Base-by-base conservation (phyloP, 768 basidiomycete genomes). In the Phylloporus rhodoxanthus region DNA sequence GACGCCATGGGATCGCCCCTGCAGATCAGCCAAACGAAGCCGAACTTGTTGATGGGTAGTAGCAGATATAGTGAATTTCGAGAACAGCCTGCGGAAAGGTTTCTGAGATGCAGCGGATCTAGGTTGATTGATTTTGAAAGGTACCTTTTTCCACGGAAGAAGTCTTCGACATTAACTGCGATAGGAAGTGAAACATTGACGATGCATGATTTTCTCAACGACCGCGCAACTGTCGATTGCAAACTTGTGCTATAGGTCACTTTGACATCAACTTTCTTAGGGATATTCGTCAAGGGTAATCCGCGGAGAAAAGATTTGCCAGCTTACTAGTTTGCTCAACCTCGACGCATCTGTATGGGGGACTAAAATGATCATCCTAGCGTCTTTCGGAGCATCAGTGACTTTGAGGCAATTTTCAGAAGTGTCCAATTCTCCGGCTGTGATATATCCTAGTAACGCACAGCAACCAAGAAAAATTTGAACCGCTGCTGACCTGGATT, bases 131-230 rank as follows among this genome's bases (percentile, higher is more conserved):
- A 45, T 20, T 7, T 4, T 20, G 29, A 34, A 47, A 28, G 11
- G 6, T 32, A 92, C 95, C 82, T 84, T 48, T 80, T 74, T 23
- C 86, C 85, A 19, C 95, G 82, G 74, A 98, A 97, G 68, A 91
- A 94, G 64, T 99, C 96, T 68, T 97, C 89, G 0, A 98, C 95
- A 50, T 94, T 96, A 50, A 97, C 88, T 3, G 87, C 81, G 38
- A 99, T 74, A 0, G 95, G 94, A 4, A 97, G 73, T 0, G 85
- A 76, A 7, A 85, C 82, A 13, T 77, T 73, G 4, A 94, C 72
- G 2, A 75, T 66, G 50, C 79, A 76, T 11, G 78, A 74, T 26
- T 79, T 72, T 33, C 70, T 72, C 23, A 90, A 65, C 5, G 66
- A 76, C 32, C 91, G 77, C 14, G 67, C 66, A 5, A 84, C 55